Percentiles rank a stretch among this genome's conserved stretches.
Conservation (phyloP, 2,329 filamentous ascomycete genomes). For the Curvularia eragrostidis region DNA sequence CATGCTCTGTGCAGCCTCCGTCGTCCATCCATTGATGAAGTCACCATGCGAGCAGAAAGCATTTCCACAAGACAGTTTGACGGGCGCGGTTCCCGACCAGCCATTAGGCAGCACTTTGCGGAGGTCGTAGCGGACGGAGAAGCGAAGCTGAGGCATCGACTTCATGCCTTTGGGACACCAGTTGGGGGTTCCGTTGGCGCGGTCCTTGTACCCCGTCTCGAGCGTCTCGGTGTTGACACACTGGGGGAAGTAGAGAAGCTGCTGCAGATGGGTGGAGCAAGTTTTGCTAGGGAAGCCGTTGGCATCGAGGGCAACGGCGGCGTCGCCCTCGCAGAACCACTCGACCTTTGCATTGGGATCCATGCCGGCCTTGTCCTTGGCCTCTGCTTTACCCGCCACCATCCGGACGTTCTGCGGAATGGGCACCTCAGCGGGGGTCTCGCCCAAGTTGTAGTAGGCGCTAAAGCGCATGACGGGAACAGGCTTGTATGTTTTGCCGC, state of each 20-base stretch:
- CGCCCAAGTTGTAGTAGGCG: conserved; percentile 56
- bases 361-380: conserved; percentile 35
- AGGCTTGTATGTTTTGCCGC: conserved; percentile 45
- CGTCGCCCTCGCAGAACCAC: conserved; percentile 42
- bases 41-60: conserved; percentile 56
- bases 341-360: conserved; percentile 30
- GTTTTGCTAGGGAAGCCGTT: conserved; percentile 46
- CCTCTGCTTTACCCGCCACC: conserved; percentile 52
- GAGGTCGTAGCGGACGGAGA: conserved; percentile 57
- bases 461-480: conserved; percentile 50
- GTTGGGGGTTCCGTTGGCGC: conserved; percentile 38
- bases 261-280: conserved; percentile 55
- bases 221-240: conserved; percentile 51
- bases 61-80: conserved; percentile 53
- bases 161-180: conserved; percentile 55
- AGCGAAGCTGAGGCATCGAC: conserved; percentile 57
- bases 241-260: conserved; percentile 55
- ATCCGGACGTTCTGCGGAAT: conserved; percentile 55
- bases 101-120: conserved; percentile 53
- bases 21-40: conserved; percentile 58
- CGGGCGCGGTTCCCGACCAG: conserved; percentile 54
- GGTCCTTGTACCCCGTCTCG: conserved; percentile 47
- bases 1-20: conserved; percentile 54
- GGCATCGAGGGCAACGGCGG: conserved; percentile 21
- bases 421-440: conserved; percentile 53